Evolutionary conservation across 257 asterid species (phyloP).

Genomic region (Penstemon eatonii): DNA sequence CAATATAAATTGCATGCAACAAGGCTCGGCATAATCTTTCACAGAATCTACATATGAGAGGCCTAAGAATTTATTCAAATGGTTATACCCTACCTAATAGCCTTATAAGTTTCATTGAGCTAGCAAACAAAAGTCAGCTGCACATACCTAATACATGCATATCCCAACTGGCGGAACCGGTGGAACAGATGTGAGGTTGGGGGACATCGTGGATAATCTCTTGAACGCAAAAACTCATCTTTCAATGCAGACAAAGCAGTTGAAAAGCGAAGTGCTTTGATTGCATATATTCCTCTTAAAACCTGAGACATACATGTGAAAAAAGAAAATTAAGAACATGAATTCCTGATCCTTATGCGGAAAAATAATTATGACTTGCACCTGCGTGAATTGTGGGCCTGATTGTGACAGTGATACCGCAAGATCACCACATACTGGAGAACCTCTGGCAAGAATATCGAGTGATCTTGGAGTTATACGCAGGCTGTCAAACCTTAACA

Average conservation of each 20-base stretch:
- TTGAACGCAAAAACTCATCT: conserved; percentile 92
- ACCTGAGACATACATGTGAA: conserved; percentile 51
- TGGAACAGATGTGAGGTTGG: conserved; percentile 96
- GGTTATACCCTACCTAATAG: conserved; percentile 14
- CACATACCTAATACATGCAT: conserved; percentile 84
- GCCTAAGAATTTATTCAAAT: conserved; percentile 11
- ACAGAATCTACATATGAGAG: conserved; percentile 15
- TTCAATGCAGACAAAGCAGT: conserved; percentile 92
- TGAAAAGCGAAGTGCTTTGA: conserved; percentile 96
- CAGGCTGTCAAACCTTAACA: conserved; percentile 92
- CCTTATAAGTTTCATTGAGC: conserved; percentile 21
- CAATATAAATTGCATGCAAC: conserved; percentile 13
- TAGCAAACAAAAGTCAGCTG: conserved; percentile 22
- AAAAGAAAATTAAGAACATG: conserved; percentile 22
- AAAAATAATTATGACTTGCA: conserved; percentile 27
- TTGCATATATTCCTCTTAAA: conserved; percentile 88
- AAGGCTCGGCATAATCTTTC: conserved; percentile 19
- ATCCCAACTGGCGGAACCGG: conserved; percentile 98
- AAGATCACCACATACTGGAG: conserved; percentile 99
- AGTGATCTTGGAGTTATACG: conserved; percentile 98
- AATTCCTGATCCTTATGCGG: conserved; percentile 20
- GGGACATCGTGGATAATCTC: conserved; percentile 99
- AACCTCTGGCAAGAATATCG: conserved; percentile 92
- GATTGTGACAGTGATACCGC: conserved; percentile 98
- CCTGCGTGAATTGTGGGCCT: conserved; percentile 98